Percentiles rank a stretch among this genome's conserved stretches.
These are phyloP conservation scores for Saccharum officinarum DNA, from an alignment of 176 grass and related monocot genomes.

Conservation along the genomic window DNA sequence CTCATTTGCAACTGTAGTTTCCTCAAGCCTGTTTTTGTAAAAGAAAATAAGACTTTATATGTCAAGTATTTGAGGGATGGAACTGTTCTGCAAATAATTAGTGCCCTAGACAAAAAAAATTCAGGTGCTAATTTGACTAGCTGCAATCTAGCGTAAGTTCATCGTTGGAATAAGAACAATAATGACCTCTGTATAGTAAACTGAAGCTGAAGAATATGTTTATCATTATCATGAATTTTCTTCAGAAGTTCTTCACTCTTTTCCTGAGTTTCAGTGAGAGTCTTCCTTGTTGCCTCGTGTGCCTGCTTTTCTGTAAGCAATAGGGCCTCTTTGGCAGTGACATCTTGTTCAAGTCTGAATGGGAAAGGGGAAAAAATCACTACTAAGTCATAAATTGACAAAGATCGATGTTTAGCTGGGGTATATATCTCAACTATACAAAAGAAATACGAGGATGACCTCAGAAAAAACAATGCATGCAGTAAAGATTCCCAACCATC, in stretches of 20 bases:
- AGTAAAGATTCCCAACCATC: neutral
- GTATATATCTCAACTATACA: conserved; percentile 17
- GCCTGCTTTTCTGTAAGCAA: conserved; percentile 49
- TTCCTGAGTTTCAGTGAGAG: conserved; percentile 49
- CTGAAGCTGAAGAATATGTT: conserved; percentile 60
- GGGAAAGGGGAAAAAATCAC: conserved; percentile 10
- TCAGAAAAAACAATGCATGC: neutral
- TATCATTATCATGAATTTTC: conserved; percentile 56
- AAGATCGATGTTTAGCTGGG: neutral
- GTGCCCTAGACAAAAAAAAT: neutral
- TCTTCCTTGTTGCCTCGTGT: conserved; percentile 42
- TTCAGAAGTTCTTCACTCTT: conserved; percentile 48
- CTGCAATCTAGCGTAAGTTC: neutral
- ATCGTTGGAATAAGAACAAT: conserved; percentile 26
- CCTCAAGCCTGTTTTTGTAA: conserved; percentile 44
- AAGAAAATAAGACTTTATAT: conserved; percentile 23
- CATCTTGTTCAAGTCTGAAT: conserved; percentile 66
- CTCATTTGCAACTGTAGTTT: conserved; percentile 49
- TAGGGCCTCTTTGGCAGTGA: conserved; percentile 40
- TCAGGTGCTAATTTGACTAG: neutral
- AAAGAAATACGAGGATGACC: neutral
- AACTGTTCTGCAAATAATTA: conserved; percentile 8
- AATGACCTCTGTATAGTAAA: conserved; percentile 59
- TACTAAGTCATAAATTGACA: conserved; percentile 22
- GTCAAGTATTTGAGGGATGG: conserved; percentile 29